Conservation (phyloP, 1,284 basidiomycete genomes). For the Rhodotorula sp. region DNA sequence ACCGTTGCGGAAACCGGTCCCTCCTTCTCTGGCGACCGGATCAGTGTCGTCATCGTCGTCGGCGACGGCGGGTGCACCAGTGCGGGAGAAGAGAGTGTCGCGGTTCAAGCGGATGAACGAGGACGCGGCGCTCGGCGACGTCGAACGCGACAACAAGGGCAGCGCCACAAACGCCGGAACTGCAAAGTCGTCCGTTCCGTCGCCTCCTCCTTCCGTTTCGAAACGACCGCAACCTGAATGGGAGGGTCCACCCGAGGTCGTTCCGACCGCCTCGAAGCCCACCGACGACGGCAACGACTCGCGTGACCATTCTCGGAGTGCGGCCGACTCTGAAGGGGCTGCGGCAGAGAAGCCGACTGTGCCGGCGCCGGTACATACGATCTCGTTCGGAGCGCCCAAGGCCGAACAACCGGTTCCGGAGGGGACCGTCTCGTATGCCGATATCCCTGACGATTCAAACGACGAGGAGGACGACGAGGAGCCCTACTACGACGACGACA, state of each 20-base stretch:
- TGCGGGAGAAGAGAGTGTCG: constrained; percentile 9
- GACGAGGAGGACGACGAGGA: constrained; percentile 21
- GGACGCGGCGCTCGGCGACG: constrained; percentile 3
- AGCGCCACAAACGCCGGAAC: too few species aligned
- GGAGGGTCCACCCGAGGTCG: background rate
- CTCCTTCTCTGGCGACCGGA: background rate
- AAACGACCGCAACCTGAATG: background rate
- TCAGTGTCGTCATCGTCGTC: too few species aligned
- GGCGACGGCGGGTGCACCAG: background rate
- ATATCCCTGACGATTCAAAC: constrained; percentile 21
- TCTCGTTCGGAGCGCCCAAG: constrained; percentile 23
- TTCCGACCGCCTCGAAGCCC: background rate
- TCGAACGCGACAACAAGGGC: background rate
- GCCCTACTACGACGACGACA: constrained; percentile 21
- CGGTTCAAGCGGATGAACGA: constrained; percentile 22
- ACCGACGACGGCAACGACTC: background rate
- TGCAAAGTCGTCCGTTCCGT: background rate
- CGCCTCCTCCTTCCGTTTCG: background rate
- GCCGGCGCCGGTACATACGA: constrained; percentile 33
- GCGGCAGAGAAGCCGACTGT: background rate
- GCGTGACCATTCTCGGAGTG: background rate
- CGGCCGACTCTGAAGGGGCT: background rate
- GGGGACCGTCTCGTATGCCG: constrained; percentile 20
- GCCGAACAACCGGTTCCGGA: background rate
- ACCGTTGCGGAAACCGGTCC: constrained; percentile 15